Base-by-base conservation (phyloP, 306 rosid genomes). In the Quercus rubra region DNA sequence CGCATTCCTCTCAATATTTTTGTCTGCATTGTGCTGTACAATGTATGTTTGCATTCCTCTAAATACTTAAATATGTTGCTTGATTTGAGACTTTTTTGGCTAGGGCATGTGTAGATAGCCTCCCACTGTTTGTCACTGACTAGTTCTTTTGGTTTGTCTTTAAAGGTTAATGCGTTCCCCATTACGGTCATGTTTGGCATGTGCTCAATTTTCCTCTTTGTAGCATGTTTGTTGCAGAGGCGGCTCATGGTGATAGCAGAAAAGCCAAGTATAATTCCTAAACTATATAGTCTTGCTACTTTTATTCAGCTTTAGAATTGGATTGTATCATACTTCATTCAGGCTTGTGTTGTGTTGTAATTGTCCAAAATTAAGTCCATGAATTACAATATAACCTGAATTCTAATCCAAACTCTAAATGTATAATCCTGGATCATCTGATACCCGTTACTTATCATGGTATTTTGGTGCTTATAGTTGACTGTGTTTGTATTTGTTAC, bases 1-100 rank as follows among this genome's bases (percentile, higher is more conserved):
- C 99, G 98, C 76, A 93, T 95, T 83, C 99, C 99, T 81, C 96
- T 95, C 31, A 95, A 95, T 88, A 90, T 93, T 56, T 95, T 95
- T 80, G 99, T 95, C 41, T 95, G 99, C 35, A 80, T 95, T 57
- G 97, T 95, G 80, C 90, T 95, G 87, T 95, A 95, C 91, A 95
- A 95, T 89, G 99, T 95, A 88, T 43, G 99, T 85, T 49, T 81
- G 6, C 82, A 19, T 55, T 31, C 71, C 79, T 63, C 1, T 67
- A 30, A 66, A 31, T 66, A 28, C n/a, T 49, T 59, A 4, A 76
- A 80, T 71, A 38, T 38, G 2, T 51, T 58, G 74, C 77, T 28
- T 58, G 73, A 73, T 73, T 56, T 79, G 33, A 78, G 54, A 71
- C 15, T 56, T 41, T 59, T 54, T n/a, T 74, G 66, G 58, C 66